Conservation (phyloP, 2,329 filamentous ascomycete genomes). For the Clonostachys rosea region DNA sequence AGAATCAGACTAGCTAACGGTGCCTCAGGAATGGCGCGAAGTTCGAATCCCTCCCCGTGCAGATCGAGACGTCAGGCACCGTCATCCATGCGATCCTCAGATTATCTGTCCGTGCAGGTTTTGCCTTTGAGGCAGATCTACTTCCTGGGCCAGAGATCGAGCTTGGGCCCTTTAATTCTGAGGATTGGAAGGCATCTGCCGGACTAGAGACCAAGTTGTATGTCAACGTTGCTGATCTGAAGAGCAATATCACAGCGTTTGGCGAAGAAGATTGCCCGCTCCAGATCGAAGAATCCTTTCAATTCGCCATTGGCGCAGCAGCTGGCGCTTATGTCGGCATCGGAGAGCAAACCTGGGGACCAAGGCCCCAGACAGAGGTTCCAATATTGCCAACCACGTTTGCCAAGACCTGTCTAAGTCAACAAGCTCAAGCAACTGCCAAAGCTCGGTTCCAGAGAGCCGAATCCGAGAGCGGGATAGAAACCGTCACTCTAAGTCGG, state of each 20-base stretch:
- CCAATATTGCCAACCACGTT: slow-evolving; percentile 50
- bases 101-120: slow-evolving; percentile 37
- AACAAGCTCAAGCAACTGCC: slow-evolving; percentile 1
- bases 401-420: slow-evolving; percentile 27
- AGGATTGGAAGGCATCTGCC: slow-evolving; percentile 19
- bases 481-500: slow-evolving; percentile 31
- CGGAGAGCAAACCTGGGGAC: slow-evolving; percentile 41
- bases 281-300: slow-evolving; percentile 41
- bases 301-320: slow-evolving; percentile 45
- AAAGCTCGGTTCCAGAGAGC: background rate
- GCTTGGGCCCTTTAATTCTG: slow-evolving; percentile 8
- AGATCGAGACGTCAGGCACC: slow-evolving; percentile 31
- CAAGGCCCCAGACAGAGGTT: slow-evolving; percentile 34
- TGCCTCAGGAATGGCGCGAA: slow-evolving; percentile 39
- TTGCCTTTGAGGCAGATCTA: slow-evolving; percentile 18
- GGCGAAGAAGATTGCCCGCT: slow-evolving; percentile 33
- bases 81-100: slow-evolving; percentile 41
- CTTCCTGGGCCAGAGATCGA: slow-evolving; percentile 5
- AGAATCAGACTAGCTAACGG: background rate
- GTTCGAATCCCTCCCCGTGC: slow-evolving; percentile 54
- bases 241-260: slow-evolving; percentile 38
- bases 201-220: slow-evolving; percentile 44
- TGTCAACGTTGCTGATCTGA: slow-evolving; percentile 48
- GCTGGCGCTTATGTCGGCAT: slow-evolving; percentile 47
- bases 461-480: slow-evolving; percentile 17